Conservation (phyloP, 164 flowering plant genomes). For the Dillenia suffruticosa region DNA sequence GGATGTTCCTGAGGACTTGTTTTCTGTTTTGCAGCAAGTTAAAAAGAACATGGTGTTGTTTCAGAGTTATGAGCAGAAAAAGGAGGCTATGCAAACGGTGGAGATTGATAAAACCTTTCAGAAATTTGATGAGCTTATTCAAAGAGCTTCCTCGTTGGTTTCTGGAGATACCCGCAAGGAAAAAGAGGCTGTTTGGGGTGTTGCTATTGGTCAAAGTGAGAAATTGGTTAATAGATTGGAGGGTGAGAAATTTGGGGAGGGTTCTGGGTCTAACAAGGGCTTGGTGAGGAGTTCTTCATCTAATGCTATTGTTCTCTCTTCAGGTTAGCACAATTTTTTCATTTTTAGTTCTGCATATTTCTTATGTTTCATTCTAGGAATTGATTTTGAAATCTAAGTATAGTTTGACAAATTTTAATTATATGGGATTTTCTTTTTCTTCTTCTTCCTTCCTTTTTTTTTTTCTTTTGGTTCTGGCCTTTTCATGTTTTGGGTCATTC, state of each 20-base stretch:
- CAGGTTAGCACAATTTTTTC: constrained; percentile 24
- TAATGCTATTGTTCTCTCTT: constrained; percentile 15
- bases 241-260: background rate
- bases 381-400: too few species aligned
- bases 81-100: constrained; percentile 42
- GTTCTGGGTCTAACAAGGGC: constrained; percentile 18
- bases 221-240: too few species aligned
- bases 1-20: constrained; percentile 59
- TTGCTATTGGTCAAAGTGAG: constrained; percentile 23
- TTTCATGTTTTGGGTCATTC: too few species aligned
- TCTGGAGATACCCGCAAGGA: constrained; percentile 32
- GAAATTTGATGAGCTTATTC: constrained; percentile 51
- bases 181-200: constrained; percentile 14
- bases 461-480: too few species aligned
- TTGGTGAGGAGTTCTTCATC: constrained; percentile 26
- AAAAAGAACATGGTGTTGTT: constrained; percentile 38
- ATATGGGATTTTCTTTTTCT: too few species aligned
- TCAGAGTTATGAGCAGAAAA: constrained; percentile 49
- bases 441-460: too few species aligned
- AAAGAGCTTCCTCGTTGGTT: constrained; percentile 46
- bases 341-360: background rate
- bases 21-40: constrained; percentile 33
- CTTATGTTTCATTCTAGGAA: too few species aligned
- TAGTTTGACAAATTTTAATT: too few species aligned
- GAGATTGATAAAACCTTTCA: constrained; percentile 35